Conservation (phyloP, 2,329 filamentous ascomycete genomes). For the Hawksworthiomyces lignivorus region DNA sequence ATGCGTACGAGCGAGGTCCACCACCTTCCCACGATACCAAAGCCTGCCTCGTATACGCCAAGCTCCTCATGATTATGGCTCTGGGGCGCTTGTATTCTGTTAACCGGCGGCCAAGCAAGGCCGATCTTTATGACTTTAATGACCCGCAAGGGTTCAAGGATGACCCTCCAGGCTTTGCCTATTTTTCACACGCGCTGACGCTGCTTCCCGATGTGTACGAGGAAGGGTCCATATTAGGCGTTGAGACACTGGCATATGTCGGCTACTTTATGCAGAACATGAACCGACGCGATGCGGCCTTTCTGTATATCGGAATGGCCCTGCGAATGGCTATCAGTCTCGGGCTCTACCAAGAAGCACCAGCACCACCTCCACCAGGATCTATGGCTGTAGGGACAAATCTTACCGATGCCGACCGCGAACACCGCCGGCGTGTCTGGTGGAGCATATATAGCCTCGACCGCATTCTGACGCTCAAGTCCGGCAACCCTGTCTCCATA, state of each 20-base stretch:
- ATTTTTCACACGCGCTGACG: constrained; percentile 43
- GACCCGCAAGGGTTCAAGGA: too few species aligned
- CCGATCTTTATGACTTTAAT: too few species aligned
- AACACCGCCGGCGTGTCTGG: constrained; percentile 45
- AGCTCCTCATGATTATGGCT: constrained; percentile 44
- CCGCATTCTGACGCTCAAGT: constrained; percentile 44
- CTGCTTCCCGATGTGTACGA: constrained; percentile 49
- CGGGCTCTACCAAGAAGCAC: constrained; percentile 47
- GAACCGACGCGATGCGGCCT: constrained; percentile 46
- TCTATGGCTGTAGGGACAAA: too few species aligned
- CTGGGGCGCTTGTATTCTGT: constrained; percentile 51
- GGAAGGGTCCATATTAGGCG: constrained; percentile 44
- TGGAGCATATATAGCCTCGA: constrained; percentile 51
- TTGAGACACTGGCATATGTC: constrained; percentile 46
- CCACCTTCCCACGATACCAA: constrained; percentile 36
- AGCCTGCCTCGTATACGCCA: constrained; percentile 41
- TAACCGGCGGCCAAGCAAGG: constrained; percentile 35
- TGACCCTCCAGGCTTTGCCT: constrained; percentile 46
- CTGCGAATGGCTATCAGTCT: constrained; percentile 50
- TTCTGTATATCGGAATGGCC: constrained; percentile 45
- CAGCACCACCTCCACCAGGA: too few species aligned
- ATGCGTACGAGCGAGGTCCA: constrained; percentile 34
- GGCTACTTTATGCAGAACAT: constrained; percentile 52
- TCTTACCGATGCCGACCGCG: constrained; percentile 33
- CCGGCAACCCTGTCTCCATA: constrained; percentile 46